Base-by-base conservation (phyloP, 1,284 basidiomycete species). In the Ceratobasidium sp. region DNA sequence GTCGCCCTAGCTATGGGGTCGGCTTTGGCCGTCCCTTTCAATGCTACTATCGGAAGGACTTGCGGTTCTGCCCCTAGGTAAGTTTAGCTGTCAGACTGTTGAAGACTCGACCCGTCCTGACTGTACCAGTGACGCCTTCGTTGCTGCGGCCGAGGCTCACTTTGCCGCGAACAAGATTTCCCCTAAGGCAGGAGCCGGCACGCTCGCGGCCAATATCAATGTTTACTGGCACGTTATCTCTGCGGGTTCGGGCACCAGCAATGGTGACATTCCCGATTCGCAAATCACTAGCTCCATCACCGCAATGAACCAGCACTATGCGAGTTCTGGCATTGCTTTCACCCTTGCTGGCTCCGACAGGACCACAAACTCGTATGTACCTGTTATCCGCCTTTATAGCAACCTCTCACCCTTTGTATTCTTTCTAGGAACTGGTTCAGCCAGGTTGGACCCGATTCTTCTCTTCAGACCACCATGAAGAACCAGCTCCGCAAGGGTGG, bases 391-490 rank as follows among this genome's bases (percentile, higher is more conserved):
- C n/a, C n/a, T n/a, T n/a, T n/a, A n/a, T n/a, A n/a, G n/a, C n/a
- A n/a, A n/a, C n/a, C n/a, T n/a, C 51, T 53, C 6, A 63, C 6
- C n/a, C n/a, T n/a, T n/a, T n/a, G n/a, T 42, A 3, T 40, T 1
- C 13, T 7, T 18, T 18, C 18, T 20, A 55, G 46, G 2, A 39
- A 75, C 40, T 79, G 80, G 79, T 79, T 78, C 77, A 76, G 63
- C 70, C 60, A 44, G 12, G 75, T 84, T 77, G 87, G 85, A 3
- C 88, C 88, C 6, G 83, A 82, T 66, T 83, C 80, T 49, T 82
- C 83, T 39, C 81, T 84, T 26, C 88, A 91, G 83, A 88, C 85
- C 10, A 82, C 85, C 10, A 91, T 91, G 90, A 91, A 91, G 85
- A 64, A 42, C 5, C n/a, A 51, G 2, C 63, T 79, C 3, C 75